Conservation (phyloP, 2,329 filamentous ascomycete species). For the Akanthomyces muscarius region DNA sequence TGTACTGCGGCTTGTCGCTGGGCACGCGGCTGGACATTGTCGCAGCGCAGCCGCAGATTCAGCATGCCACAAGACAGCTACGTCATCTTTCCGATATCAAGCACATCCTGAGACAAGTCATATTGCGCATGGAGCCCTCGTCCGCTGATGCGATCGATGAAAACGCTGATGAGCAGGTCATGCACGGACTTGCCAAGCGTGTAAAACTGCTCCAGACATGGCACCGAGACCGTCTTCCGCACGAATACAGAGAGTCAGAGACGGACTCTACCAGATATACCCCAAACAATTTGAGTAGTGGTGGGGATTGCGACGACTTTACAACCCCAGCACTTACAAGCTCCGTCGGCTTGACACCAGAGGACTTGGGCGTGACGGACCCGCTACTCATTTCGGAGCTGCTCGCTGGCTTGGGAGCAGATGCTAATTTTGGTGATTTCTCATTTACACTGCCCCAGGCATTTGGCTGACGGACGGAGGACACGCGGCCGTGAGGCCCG, state of each 20-base stretch:
- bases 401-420: not conserved
- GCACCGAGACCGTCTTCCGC: not conserved
- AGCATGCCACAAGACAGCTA: slow-evolving; percentile 26
- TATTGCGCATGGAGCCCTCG: slow-evolving; percentile 27
- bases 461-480: not conserved
- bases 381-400: not conserved
- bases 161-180: slow-evolving; percentile 23
- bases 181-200: slow-evolving; percentile 24
- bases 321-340: too few relatives aligned
- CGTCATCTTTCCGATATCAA: slow-evolving; percentile 29
- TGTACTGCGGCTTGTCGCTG: slow-evolving; percentile 30
- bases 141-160: slow-evolving; percentile 4
- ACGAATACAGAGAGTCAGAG: not conserved
- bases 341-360: too few relatives aligned
- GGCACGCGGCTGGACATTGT: slow-evolving; percentile 30
- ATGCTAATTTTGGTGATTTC: slow-evolving; percentile 3
- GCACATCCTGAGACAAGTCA: slow-evolving; percentile 28
- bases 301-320: too few relatives aligned
- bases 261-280: too few relatives aligned
- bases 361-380: too few relatives aligned
- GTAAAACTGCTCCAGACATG: not conserved
- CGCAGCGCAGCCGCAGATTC: slow-evolving; percentile 25
- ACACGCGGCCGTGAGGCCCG: too few relatives aligned
- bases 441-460: not conserved
- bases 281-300: too few relatives aligned